phyloP scores from a whole-genome alignment of 257 asterid species.

The Craterostigma plantagineum region DNA sequence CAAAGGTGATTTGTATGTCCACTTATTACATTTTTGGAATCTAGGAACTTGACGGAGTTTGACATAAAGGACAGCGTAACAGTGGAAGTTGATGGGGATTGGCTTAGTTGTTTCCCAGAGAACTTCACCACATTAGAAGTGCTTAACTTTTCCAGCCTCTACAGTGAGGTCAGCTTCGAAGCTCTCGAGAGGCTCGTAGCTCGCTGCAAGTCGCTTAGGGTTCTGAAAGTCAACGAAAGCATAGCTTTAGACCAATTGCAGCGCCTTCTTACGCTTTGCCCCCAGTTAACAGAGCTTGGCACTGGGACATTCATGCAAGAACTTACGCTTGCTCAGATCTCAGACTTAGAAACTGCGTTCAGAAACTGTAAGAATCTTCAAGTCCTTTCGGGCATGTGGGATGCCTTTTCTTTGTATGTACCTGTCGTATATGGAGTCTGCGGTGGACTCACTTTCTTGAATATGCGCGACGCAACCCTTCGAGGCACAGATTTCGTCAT shows the following conservation, averaged over 20 bases:
- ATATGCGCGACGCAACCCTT: slow-evolving; percentile 37
- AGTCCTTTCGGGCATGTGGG: slow-evolving; percentile 60
- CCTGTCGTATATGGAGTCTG: slow-evolving; percentile 64
- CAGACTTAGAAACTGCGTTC: slow-evolving; percentile 35
- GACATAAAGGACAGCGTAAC: slow-evolving; percentile 58
- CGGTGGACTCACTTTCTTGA: slow-evolving; percentile 44
- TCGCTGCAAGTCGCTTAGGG: slow-evolving; percentile 51
- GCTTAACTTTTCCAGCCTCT: slow-evolving; percentile 50
- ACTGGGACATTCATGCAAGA: slow-evolving; percentile 66
- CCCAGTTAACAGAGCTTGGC: slow-evolving; percentile 51
- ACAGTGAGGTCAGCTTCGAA: slow-evolving; percentile 46
- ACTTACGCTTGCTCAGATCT: slow-evolving; percentile 30
- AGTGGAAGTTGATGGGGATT: slow-evolving; percentile 39
- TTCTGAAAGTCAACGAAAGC: slow-evolving; percentile 54
- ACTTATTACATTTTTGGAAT: slow-evolving; percentile 9
- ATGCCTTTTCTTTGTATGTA: slow-evolving; percentile 26
- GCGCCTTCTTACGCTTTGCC: slow-evolving; percentile 41
- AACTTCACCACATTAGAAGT: slow-evolving; percentile 50
- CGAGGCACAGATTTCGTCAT: slow-evolving; percentile 42
- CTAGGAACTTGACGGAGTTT: slow-evolving; percentile 72
- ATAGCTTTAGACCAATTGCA: slow-evolving; percentile 39
- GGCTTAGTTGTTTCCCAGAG: slow-evolving; percentile 71
- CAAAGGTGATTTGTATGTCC: neutral
- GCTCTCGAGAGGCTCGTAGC: slow-evolving; percentile 57
- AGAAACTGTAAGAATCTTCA: slow-evolving; percentile 33